phyloP scores from a whole-genome alignment of 1,139 yeast species.

The Kazachstania sp. region DNA sequence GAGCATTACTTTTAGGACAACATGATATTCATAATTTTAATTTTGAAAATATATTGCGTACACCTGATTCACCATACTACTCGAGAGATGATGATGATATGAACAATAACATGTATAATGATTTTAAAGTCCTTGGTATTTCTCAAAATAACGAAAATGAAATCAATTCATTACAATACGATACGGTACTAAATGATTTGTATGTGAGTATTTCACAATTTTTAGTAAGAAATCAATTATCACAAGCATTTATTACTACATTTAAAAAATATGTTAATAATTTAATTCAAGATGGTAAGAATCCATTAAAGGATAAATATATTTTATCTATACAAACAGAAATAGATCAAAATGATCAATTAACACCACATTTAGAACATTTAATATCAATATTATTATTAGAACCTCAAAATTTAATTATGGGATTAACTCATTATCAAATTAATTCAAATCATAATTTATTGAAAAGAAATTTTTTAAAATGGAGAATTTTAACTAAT shows the following conservation, averaged over 20 bases:
- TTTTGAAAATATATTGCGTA: too few species aligned
- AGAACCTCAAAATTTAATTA: constrained; percentile 17
- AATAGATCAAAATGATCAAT: constrained; percentile 11
- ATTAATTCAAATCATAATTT: constrained; percentile 8
- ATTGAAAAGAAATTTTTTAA: constrained; percentile 8
- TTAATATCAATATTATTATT: constrained; percentile 18
- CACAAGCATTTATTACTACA: constrained; percentile 21
- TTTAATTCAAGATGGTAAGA: constrained; percentile 12
- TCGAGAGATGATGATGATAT: neutral
- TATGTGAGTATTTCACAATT: constrained; percentile 20
- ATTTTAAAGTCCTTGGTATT: neutral
- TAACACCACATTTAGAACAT: constrained; percentile 15
- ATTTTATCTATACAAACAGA: constrained; percentile 17
- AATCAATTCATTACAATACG: neutral
- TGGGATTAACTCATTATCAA: constrained; percentile 19
- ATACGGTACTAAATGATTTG: constrained; percentile 3
- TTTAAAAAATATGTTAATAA: constrained; percentile 16
- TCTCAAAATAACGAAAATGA: neutral
- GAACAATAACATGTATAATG: neutral
- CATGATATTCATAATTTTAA: too few species aligned
- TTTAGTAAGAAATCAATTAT: constrained; percentile 18
- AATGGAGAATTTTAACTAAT: constrained; percentile 14
- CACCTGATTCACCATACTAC: too few species aligned
- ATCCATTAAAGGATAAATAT: constrained; percentile 20
- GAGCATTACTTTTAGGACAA: too few species aligned